A percentile compares a stretch with the other conserved stretches of the same genome.
Conservation (phyloP, 495 filamentous ascomycete species). For the Neohortaea acidophila region DNA sequence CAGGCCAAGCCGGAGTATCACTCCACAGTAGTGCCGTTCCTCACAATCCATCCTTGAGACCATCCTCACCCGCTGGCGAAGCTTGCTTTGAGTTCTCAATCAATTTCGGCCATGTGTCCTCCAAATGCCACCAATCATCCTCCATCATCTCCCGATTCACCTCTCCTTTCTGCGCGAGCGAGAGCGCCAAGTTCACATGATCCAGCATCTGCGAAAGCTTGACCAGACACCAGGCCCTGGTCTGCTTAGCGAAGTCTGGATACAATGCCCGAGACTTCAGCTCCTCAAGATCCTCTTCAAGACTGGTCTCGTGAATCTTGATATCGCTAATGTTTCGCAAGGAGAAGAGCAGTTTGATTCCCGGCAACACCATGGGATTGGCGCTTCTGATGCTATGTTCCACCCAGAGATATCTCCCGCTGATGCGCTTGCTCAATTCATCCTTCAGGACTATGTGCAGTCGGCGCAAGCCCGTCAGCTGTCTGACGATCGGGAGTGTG, state of each 20-base stretch:
- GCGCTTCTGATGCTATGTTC: neutral
- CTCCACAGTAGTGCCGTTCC: no score
- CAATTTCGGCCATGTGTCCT: slow-evolving; percentile 31
- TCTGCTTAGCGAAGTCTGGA: neutral
- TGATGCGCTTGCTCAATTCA: neutral
- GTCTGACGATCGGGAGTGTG: slow-evolving; percentile 2
- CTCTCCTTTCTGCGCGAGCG: slow-evolving; percentile 5
- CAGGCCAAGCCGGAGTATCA: no score
- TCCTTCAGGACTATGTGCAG: slow-evolving; percentile 3
- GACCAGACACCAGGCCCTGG: neutral
- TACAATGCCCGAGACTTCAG: neutral
- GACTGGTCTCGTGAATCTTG: neutral
- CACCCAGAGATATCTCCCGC: neutral
- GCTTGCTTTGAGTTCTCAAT: neutral
- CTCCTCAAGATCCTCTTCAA: neutral
- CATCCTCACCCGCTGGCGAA: no score
- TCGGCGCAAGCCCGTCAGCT: slow-evolving; percentile 4
- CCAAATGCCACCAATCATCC: slow-evolving; percentile 34
- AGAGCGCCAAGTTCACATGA: slow-evolving; percentile 10
- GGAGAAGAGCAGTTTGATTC: slow-evolving; percentile 9
- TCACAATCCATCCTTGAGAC: no score
- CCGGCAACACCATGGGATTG: slow-evolving; percentile 3
- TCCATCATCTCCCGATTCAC: slow-evolving; percentile 4
- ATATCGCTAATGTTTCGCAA: slow-evolving; percentile 6
- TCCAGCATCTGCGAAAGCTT: slow-evolving; percentile 2